Evolutionary conservation across 176 grass and related monocot species (phyloP).

Genomic region (Urochloa ruziziensis): DNA sequence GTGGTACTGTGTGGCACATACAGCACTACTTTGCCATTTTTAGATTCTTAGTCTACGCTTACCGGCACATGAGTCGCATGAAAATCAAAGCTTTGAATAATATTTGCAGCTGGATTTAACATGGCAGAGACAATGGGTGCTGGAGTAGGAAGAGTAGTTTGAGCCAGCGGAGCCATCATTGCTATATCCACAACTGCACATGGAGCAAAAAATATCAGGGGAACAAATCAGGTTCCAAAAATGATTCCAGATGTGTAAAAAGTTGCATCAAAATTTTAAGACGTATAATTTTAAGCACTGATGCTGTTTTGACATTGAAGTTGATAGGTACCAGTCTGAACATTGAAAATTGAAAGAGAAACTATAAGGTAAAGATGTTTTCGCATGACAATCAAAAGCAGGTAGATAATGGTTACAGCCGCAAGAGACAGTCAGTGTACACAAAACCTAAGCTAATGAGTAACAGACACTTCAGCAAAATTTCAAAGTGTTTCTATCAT

Average conservation of each 20-base stretch:
- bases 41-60: conserved; percentile 27
- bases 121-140: conserved; percentile 37
- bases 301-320: not conserved
- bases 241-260: not conserved
- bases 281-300: not conserved
- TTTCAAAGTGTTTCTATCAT: not conserved
- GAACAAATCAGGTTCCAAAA: not conserved
- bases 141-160: conserved; percentile 42
- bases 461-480: not conserved
- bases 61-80: conserved; percentile 41
- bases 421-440: not conserved
- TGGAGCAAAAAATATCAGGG: conserved; percentile 14
- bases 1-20: not conserved
- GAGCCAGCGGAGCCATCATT: conserved; percentile 35
- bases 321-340: not conserved
- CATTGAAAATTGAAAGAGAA: conserved; percentile 12
- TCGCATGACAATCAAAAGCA: conserved; percentile 3
- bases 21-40: not conserved
- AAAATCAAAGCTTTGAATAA: conserved; percentile 59
- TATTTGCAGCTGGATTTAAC: conserved; percentile 59
- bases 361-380: not conserved
- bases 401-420: not conserved
- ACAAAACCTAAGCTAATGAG: not conserved
- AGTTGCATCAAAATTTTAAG: not conserved
- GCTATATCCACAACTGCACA: conserved; percentile 59